A percentile compares a stretch with the other conserved stretches of the same genome.
phyloP scores from a whole-genome alignment of 2,329 filamentous ascomycete genomes.

The Chaetomiaceae sp. region DNA sequence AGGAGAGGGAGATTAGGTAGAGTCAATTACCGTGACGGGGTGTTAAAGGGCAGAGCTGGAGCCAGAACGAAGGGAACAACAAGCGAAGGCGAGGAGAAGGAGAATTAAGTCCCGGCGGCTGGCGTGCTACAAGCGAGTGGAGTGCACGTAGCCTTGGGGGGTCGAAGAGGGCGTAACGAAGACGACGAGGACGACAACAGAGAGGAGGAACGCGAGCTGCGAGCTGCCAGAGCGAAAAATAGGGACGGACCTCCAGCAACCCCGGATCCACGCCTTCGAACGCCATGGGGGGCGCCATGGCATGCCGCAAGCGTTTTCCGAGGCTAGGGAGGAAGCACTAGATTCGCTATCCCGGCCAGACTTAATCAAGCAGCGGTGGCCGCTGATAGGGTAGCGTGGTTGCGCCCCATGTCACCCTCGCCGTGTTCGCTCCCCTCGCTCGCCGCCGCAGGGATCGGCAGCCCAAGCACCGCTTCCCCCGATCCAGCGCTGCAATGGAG shows the following conservation, averaged over 20 bases:
- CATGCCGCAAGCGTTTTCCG: slow-evolving; percentile 7
- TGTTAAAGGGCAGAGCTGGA: no score
- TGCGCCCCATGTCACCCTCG: slow-evolving; percentile 12
- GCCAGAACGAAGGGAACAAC: not conserved
- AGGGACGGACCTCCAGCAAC: slow-evolving; percentile 2
- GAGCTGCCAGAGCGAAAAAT: slow-evolving; percentile 17
- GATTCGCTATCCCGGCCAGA: slow-evolving; percentile 11
- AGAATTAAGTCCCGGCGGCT: slow-evolving; percentile 1
- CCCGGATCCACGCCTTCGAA: no score
- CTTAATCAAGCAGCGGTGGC: slow-evolving; percentile 10
- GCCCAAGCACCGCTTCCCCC: slow-evolving; percentile 8
- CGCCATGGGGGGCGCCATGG: slow-evolving; percentile 14
- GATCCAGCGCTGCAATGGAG: slow-evolving; percentile 4
- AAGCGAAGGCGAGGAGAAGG: slow-evolving; percentile 19
- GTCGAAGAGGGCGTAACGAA: slow-evolving; percentile 5
- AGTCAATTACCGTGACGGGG: slow-evolving; percentile 7
- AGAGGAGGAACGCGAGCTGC: slow-evolving; percentile 15
- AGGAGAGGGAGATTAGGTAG: not conserved
- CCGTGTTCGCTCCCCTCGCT: slow-evolving; percentile 2
- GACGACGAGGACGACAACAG: slow-evolving; percentile 2
- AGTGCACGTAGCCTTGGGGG: slow-evolving; percentile 14
- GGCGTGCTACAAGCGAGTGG: slow-evolving; percentile 20
- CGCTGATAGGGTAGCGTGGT: slow-evolving; percentile 18
- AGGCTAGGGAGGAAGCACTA: not conserved
- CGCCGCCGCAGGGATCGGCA: slow-evolving; percentile 8